phyloP scores from a whole-genome alignment of 2,329 filamentous ascomycete genomes.

The Venturia oleaginea region DNA sequence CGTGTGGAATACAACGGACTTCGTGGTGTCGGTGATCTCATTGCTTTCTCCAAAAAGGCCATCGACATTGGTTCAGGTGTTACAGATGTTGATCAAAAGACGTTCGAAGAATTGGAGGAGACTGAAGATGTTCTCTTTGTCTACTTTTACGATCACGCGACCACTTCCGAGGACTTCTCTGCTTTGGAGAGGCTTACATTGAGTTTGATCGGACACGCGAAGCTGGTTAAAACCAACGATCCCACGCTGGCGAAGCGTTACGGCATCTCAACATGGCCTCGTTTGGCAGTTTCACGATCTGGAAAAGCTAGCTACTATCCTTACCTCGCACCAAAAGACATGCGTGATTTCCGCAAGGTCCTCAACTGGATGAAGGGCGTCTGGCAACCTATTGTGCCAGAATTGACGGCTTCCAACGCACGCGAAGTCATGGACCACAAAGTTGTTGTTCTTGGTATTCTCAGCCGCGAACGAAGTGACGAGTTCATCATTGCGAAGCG shows the following conservation, averaged over 20 bases:
- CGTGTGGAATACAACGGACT: conserved; percentile 88
- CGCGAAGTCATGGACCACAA: conserved; percentile 85
- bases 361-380: conserved; percentile 91
- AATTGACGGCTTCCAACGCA: conserved; percentile 84
- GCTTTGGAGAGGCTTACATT: conserved; percentile 80
- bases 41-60: conserved; percentile 79
- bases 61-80: conserved; percentile 69
- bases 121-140: conserved; percentile 93
- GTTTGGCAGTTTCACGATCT: conserved; percentile 79
- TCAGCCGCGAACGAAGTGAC: conserved; percentile 70
- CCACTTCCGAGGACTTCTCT: conserved; percentile 81
- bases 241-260: conserved; percentile 66
- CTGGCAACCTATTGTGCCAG: conserved; percentile 92
- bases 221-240: conserved; percentile 85
- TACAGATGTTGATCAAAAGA: conserved; percentile 65
- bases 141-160: conserved; percentile 96
- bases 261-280: conserved; percentile 96
- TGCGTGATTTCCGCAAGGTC: conserved; percentile 76
- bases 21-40: conserved; percentile 81
- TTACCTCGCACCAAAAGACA: conserved; percentile 77
- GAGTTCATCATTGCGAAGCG: conserved; percentile 69
- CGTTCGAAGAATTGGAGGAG: conserved; percentile 76
- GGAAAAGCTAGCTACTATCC: conserved; percentile 86
- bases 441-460: conserved; percentile 84
- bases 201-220: conserved; percentile 82